These are phyloP conservation scores for Grigorovia yakushimaensis DNA, from an alignment of 805 yeast species.

Conservation along the genomic window DNA sequence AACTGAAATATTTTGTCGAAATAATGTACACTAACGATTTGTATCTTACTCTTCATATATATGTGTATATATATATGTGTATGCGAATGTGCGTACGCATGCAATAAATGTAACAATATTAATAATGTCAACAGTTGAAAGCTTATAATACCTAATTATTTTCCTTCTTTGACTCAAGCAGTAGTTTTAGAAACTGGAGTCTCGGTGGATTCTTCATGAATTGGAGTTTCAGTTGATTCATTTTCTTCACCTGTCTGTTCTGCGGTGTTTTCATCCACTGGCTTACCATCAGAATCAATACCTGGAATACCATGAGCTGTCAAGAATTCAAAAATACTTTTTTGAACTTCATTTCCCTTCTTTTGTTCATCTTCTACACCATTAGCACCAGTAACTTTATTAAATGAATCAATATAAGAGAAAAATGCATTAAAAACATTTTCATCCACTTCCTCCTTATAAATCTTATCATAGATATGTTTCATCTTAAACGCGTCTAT, in stretches of 20 bases:
- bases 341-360: slow-evolving; percentile 22
- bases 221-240: not conserved
- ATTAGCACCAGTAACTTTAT: slow-evolving; percentile 43
- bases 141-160: no score
- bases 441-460: slow-evolving; percentile 79
- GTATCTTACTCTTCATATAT: no score
- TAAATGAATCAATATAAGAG: slow-evolving; percentile 77
- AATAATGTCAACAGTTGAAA: not conserved
- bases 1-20: no score
- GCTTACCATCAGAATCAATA: slow-evolving; percentile 2
- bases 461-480: slow-evolving; percentile 84
- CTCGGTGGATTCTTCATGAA: not conserved
- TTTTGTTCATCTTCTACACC: slow-evolving; percentile 29
- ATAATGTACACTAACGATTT: no score
- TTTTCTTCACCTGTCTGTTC: not conserved
- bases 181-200: not conserved
- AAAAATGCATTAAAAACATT: slow-evolving; percentile 86
- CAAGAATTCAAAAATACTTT: slow-evolving; percentile 32
- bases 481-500: slow-evolving; percentile 83
- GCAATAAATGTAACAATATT: not conserved
- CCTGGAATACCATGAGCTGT: slow-evolving; percentile 34
- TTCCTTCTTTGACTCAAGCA: no score
- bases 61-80: not conserved
- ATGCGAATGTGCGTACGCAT: not conserved
- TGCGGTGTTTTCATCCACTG: not conserved